Conservation (phyloP, 495 filamentous ascomycete genomes). For the Neohortaea acidophila region DNA sequence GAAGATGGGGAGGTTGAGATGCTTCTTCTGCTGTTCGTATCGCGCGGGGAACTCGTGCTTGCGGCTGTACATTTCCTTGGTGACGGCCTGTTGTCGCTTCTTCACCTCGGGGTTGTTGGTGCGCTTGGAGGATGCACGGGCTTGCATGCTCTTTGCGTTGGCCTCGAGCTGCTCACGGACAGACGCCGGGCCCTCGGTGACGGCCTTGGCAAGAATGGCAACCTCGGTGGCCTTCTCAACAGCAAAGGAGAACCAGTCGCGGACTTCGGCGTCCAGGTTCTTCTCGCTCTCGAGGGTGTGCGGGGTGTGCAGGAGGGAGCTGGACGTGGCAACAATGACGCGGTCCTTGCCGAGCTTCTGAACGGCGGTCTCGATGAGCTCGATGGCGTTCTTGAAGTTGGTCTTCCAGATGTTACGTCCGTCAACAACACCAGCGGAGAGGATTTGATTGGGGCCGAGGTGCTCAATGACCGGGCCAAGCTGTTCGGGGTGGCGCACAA, state of each 20-base stretch:
- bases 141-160: constrained; percentile 79
- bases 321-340: constrained; percentile 89
- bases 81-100: constrained; percentile 79
- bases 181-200: constrained; percentile 73
- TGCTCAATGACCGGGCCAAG: constrained; percentile 61
- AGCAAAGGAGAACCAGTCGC: constrained; percentile 97
- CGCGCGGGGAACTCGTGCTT: constrained; percentile 71
- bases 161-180: constrained; percentile 78
- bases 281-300: constrained; percentile 97
- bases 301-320: constrained; percentile 91
- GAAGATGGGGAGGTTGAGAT: constrained; percentile 86
- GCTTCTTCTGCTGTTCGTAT: constrained; percentile 69
- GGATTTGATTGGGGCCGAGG: constrained; percentile 69
- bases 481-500: constrained; percentile 95
- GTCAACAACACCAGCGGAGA: constrained; percentile 91
- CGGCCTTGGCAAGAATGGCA: constrained; percentile 86
- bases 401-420: constrained; percentile 99
- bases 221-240: constrained; percentile 86
- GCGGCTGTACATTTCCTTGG: constrained; percentile 73
- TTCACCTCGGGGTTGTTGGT: constrained; percentile 96
- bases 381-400: constrained; percentile 82
- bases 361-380: constrained; percentile 70
- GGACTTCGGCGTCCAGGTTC: constrained; percentile 80
- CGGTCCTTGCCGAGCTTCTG: constrained; percentile 90
- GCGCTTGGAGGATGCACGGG: constrained; percentile 75